phyloP scores from a whole-genome alignment of 2,329 filamentous ascomycete genomes.

The Metarhizium album region DNA sequence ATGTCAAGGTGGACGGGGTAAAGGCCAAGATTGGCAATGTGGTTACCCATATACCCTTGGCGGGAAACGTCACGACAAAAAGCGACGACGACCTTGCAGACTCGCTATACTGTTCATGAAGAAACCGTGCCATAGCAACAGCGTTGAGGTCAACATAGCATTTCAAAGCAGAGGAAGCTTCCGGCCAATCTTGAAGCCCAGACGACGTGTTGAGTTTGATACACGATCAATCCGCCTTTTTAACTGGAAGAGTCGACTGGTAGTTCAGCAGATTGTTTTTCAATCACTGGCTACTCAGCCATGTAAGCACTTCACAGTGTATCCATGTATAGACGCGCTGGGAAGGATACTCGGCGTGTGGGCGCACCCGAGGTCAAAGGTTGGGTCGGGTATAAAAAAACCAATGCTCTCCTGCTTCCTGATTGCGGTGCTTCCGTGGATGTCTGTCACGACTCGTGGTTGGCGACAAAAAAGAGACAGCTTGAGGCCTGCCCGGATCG shows the following conservation, averaged over 20 bases:
- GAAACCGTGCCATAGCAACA: background rate
- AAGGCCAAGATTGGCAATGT: slow-evolving; percentile 69
- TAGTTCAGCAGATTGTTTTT: background rate
- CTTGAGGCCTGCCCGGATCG: slow-evolving; percentile 9
- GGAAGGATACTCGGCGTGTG: no score
- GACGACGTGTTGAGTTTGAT: no score
- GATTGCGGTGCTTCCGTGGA: no score
- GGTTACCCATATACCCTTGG: slow-evolving; percentile 41
- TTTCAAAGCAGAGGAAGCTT: no score
- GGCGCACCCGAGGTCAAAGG: background rate
- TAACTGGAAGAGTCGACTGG: background rate
- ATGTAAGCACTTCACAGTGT: no score
- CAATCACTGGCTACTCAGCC: no score
- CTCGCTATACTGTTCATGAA: background rate
- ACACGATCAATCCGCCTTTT: no score
- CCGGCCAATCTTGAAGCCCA: no score
- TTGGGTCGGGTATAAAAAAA: no score
- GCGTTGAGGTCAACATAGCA: background rate
- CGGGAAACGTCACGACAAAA: background rate
- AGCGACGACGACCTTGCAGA: background rate
- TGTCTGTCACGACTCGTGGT: no score
- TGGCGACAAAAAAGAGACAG: background rate
- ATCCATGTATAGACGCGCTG: no score
- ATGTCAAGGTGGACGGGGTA: slow-evolving; percentile 46
- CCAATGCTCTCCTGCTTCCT: no score